Evolutionary conservation across 305 asterid species (phyloP).

Genomic region (Fraxinus latifolia): DNA sequence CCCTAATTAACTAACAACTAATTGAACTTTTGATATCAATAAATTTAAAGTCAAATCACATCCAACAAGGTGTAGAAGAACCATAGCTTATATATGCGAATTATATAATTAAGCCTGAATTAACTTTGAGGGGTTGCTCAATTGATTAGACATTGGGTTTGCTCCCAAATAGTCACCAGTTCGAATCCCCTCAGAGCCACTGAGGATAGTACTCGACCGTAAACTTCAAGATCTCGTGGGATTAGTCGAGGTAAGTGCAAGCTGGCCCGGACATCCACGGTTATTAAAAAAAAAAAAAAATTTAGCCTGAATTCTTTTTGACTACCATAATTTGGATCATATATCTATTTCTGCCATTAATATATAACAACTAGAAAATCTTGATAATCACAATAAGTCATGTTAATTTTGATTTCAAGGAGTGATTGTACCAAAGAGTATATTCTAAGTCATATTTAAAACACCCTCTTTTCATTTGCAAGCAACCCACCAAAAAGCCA

Average conservation of each 20-base stretch:
- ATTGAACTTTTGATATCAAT: not conserved
- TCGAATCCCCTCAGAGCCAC: too few species aligned
- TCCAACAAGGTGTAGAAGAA: not conserved
- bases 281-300: too few species aligned
- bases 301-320: not conserved
- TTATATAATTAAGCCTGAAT: not conserved
- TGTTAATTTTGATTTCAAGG: not conserved
- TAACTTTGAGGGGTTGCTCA: too few species aligned
- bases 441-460: conserved; percentile 23
- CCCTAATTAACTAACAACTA: not conserved
- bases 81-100: not conserved
- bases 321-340: too few species aligned
- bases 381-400: not conserved
- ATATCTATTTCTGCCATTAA: too few species aligned
- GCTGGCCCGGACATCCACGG: too few species aligned
- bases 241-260: too few species aligned
- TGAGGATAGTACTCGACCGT: too few species aligned
- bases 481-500: conserved; percentile 27
- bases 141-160: too few species aligned
- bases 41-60: not conserved
- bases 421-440: conserved; percentile 21
- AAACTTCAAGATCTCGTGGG: too few species aligned
- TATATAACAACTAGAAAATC: too few species aligned
- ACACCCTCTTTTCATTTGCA: conserved; percentile 18
- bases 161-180: too few species aligned